Conservation (phyloP, 148 eudicot species). For the Mesembryanthemum crystallinum region DNA sequence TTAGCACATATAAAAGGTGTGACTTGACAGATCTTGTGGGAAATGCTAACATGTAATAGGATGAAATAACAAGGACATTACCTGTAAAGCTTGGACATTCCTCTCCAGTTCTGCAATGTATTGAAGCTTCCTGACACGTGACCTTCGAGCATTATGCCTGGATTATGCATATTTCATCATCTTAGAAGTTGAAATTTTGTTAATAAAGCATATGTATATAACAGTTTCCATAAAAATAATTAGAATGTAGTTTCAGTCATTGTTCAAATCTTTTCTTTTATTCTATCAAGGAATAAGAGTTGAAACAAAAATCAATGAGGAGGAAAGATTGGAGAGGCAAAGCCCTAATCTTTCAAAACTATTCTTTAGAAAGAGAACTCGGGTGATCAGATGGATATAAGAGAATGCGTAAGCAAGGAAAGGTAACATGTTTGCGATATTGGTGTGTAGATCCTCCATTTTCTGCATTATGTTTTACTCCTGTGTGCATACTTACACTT, state of each 20-base stretch:
- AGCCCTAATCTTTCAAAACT: no score
- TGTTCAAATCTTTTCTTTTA: neutral
- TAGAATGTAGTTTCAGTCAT: neutral
- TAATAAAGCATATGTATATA: neutral
- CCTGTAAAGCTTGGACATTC: conserved; percentile 62
- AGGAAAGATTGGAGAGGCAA: neutral
- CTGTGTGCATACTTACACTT: no score
- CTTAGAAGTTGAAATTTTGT: neutral
- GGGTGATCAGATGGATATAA: no score
- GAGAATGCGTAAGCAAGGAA: no score
- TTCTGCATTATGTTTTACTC: no score
- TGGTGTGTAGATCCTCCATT: no score
- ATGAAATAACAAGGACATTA: conserved; percentile 3
- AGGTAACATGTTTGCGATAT: no score
- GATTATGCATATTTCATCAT: conserved; percentile 3
- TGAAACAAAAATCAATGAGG: neutral
- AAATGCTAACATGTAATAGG: neutral
- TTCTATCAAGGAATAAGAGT: neutral
- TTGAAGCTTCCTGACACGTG: conserved; percentile 75
- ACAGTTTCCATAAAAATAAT: no score
- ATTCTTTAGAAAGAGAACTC: no score
- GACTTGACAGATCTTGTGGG: neutral
- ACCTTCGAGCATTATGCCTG: conserved; percentile 79
- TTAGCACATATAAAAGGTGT: neutral
- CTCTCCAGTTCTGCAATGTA: conserved; percentile 76